These are phyloP conservation scores for Solanum pennellii DNA, from an alignment of 257 asterid genomes.

Conservation along the genomic window DNA sequence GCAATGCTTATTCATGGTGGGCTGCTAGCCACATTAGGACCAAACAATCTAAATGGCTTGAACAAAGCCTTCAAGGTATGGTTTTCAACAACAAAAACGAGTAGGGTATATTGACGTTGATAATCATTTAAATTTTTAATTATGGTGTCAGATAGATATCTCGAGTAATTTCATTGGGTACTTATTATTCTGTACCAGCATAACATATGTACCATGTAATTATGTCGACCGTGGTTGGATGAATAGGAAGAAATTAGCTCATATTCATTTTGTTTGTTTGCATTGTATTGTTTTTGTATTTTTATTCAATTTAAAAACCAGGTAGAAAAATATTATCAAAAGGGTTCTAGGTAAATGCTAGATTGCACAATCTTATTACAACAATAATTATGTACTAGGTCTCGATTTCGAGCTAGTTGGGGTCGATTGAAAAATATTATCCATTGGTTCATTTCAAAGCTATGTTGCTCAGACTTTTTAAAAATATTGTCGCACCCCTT, in stretches of 20 bases:
- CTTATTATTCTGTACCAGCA: not conserved
- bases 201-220: not conserved
- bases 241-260: not conserved
- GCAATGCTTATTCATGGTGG: slow-evolving; percentile 45
- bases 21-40: slow-evolving; percentile 37
- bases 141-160: fast-evolving
- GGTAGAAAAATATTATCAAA: not conserved
- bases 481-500: not conserved
- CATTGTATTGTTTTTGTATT: not conserved
- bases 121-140: not conserved
- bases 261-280: not conserved
- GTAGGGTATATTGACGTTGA: not conserved
- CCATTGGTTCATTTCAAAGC: not conserved
- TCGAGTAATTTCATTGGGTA: not conserved
- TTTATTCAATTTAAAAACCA: not conserved
- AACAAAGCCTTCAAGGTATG: slow-evolving; percentile 31
- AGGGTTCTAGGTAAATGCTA: not conserved
- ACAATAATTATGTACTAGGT: not conserved
- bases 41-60: slow-evolving; percentile 39
- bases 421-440: too few relatives aligned
- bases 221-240: not conserved
- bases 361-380: not conserved
- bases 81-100: not conserved
- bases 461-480: not conserved
- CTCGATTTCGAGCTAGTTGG: not conserved